Conservation (phyloP, 345 rosid species). For the Brassica juncea region DNA sequence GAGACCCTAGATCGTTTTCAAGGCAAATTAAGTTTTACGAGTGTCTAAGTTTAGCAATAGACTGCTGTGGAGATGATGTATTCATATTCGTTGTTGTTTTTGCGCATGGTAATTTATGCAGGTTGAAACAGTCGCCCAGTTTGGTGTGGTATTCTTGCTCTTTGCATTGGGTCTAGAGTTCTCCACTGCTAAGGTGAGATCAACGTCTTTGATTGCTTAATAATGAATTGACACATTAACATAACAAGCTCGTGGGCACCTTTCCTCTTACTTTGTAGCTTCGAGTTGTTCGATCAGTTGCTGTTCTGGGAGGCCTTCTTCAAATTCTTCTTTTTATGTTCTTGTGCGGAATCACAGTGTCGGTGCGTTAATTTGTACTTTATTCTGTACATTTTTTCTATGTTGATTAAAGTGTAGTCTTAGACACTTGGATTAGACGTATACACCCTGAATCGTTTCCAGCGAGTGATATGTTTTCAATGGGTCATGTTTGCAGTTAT, state of each 20-base stretch:
- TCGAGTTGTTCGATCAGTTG: conserved; percentile 88
- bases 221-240: conserved; percentile 19
- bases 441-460: neutral
- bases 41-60: neutral
- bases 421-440: conserved; percentile 2
- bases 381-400: neutral
- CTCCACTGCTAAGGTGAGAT: conserved; percentile 71
- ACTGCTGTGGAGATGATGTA: neutral
- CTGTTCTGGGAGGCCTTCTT: conserved; percentile 83
- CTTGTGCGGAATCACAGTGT: conserved; percentile 75
- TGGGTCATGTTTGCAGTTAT: conserved; percentile 62
- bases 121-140: conserved; percentile 98
- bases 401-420: neutral
- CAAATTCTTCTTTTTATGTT: conserved; percentile 86
- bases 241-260: neutral
- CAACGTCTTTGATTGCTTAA: neutral
- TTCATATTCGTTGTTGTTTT: neutral
- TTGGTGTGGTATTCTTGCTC: conserved; percentile 90
- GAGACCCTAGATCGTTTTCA: neutral
- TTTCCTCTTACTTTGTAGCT: conserved; percentile 55
- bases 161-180: conserved; percentile 93
- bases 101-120: conserved; percentile 27
- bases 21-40: neutral
- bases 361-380: conserved; percentile 46
- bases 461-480: neutral